Base-by-base conservation (phyloP, 1,284 basidiomycete genomes). In the Cutaneotrichosporon mucoides region DNA sequence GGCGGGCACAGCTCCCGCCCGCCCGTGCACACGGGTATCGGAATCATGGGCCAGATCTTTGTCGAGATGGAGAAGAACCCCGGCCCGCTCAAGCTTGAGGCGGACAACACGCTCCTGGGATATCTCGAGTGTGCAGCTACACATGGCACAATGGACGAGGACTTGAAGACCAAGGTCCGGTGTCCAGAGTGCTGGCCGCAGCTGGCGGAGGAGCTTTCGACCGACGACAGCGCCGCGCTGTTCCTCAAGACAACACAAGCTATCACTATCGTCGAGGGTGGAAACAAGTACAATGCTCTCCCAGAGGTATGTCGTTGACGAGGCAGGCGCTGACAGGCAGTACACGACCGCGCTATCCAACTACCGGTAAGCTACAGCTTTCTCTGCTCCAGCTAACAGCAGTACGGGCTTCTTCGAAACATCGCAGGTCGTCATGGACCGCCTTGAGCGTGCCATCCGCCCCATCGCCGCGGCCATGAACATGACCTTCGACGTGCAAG, bases 1-100 rank as follows among this genome's bases (percentile, higher is more conserved):
- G 87, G 87, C 7, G 87, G 87, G 0, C 87, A 88, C 69, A 85
- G 84, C 4, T 84, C 83, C 54, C 73, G 79, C 5, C 85, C 86
- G 7, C 57, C 58, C 9, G 33, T 44, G 7, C 61, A 66, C 43
- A 66, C 61, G 13, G 63, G 52, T 4, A 59, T 65, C 7, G 64
- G 61, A 0, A 59, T 35, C 83, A 84, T n/a, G 61, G 75, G 16
- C 55, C 59, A 55, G 33, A 49, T 64, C 51, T 54, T 63, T 16
- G 57, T 59, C 5, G 61, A 56, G 7, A 59, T 63, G 59, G 66
- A 67, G 43, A 48, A 55, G 36, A 48, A 50, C n/a, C 66, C 57
- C 11, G 56, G 45, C 10, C 50, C 49, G 9, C 52, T 57, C 11
- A 38, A 34, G 13, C 55, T 65, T 13, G 47, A 52, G 6, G 56